Percentiles rank a stretch among this genome's conserved stretches.
Conservation (phyloP, 345 rosid genomes). For the Gossypium sturtianum region DNA sequence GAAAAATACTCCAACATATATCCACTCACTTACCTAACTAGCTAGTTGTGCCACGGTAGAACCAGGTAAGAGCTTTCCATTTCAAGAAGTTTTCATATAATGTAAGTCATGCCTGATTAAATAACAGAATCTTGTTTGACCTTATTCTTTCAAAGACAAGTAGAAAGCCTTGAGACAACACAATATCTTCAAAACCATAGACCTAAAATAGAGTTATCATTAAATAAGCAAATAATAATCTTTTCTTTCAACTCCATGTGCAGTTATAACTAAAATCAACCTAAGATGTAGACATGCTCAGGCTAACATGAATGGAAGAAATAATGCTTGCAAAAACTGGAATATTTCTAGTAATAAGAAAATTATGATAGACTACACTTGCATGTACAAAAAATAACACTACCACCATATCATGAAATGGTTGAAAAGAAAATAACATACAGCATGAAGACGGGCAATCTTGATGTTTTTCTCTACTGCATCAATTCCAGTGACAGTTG, state of each 20-base stretch:
- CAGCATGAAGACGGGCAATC: conserved; percentile 89
- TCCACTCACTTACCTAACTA: background rate
- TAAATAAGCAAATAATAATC: background rate
- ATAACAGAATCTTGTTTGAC: background rate
- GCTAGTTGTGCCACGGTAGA: background rate
- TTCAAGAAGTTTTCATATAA: background rate
- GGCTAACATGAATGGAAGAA: background rate
- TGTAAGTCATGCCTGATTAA: background rate
- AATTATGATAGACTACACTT: background rate
- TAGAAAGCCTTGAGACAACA: background rate
- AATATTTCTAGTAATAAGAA: background rate
- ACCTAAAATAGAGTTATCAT: background rate
- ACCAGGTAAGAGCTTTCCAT: background rate
- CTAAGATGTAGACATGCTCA: background rate
- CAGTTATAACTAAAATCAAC: background rate
- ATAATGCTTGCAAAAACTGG: background rate
- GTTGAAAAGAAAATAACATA: conserved; percentile 28
- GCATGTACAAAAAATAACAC: background rate
- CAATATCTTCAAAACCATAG: background rate
- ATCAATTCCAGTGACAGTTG: conserved; percentile 87
- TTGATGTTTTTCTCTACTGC: conserved; percentile 87
- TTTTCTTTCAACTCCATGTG: background rate
- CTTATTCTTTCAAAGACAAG: background rate
- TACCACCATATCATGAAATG: background rate
- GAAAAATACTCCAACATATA: background rate